phyloP scores from a whole-genome alignment of 2,329 filamentous ascomycete genomes.

The Stagonosporopsis vannaccii region DNA sequence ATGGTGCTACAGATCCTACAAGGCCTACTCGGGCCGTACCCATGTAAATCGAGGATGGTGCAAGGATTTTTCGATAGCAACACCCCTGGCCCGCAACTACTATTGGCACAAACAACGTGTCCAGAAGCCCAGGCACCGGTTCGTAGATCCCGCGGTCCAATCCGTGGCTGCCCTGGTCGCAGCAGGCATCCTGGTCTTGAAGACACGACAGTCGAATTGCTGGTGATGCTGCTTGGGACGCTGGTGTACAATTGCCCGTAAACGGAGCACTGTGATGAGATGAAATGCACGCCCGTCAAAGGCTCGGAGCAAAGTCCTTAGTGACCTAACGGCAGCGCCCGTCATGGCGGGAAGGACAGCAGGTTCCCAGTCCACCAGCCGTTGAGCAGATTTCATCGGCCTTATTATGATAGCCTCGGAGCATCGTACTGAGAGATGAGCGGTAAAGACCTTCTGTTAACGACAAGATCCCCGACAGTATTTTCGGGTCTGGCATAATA shows the following conservation, averaged over 20 bases:
- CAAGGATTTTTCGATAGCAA: constrained; percentile 21
- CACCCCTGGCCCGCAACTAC: constrained; percentile 32
- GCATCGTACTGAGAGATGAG: constrained; percentile 42
- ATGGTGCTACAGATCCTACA: constrained; percentile 25
- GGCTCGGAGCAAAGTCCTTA: constrained; percentile 12
- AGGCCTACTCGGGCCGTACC: constrained; percentile 45
- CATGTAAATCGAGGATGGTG: constrained; percentile 46
- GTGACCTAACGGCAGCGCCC: constrained; percentile 31
- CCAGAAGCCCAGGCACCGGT: constrained; percentile 45
- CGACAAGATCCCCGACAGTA: constrained; percentile 45
- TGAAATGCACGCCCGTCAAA: not conserved
- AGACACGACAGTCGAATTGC: constrained; percentile 4
- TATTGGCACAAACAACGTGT: constrained; percentile 49
- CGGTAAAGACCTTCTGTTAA: constrained; percentile 45
- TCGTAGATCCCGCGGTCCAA: constrained; percentile 50
- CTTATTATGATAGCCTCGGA: constrained; percentile 29
- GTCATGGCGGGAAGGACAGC: constrained; percentile 22
- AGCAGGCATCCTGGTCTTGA: constrained; percentile 18
- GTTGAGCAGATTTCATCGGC: constrained; percentile 24
- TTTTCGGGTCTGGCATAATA: constrained; percentile 36
- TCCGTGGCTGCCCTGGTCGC: constrained; percentile 31
- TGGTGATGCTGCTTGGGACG: constrained; percentile 9
- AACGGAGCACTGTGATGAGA: constrained; percentile 7
- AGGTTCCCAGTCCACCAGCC: constrained; percentile 26
- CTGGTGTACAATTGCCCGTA: not conserved